Evolutionary conservation across 2,329 filamentous ascomycete species (phyloP), one percentile per base, ranked within the genome.

Genomic region (Trichoderma breve): DNA sequence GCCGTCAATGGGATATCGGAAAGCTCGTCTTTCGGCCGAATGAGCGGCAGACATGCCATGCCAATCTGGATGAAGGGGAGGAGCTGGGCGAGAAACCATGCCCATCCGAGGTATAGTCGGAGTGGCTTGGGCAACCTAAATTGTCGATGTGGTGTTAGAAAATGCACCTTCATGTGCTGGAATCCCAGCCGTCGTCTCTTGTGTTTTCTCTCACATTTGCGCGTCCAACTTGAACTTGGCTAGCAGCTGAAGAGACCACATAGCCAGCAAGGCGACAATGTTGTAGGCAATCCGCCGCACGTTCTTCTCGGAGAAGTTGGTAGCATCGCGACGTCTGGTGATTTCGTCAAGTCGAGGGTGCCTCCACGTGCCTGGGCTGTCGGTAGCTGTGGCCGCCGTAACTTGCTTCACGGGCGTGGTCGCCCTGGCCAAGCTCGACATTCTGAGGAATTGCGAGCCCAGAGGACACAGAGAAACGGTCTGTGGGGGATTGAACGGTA

Each of bases 321-420:
- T 90, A 24, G 91, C 91, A 80, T 93, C 91, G 79, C 94, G 93
- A 66, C 96, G 90, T 74, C 88, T 88, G 18, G 92, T 90, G 79
- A 99, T 97, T 82, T 98, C 95, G 77, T 94, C 88, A 75, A 98
- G 87, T 74, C 92, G 90, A 39, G 96, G 96, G 81, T 99, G 96
- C 78, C 91, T 89, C 95, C 96, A 99, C 79, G 91, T 93, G 70
- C 95, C 95, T 7, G 93, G 88, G 76, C 87, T 89, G 68, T 89
- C 88, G 32, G 81, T 78, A 26, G 78, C 74, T 1, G 80, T 71
- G 57, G 81, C 80, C 63, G 73, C 77, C 36, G 82, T 79, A 66
- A 67, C 80, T 80, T 86, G 66, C 67, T 70, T 79, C 79, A 86
- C 73, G 75, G 87, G 78, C 75, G 83, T 83, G 39, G 57, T 62